A percentile compares a stretch with the other conserved stretches of the same genome.
Conservation (phyloP, 2,329 filamentous ascomycete genomes). For the Microsporum canis region DNA sequence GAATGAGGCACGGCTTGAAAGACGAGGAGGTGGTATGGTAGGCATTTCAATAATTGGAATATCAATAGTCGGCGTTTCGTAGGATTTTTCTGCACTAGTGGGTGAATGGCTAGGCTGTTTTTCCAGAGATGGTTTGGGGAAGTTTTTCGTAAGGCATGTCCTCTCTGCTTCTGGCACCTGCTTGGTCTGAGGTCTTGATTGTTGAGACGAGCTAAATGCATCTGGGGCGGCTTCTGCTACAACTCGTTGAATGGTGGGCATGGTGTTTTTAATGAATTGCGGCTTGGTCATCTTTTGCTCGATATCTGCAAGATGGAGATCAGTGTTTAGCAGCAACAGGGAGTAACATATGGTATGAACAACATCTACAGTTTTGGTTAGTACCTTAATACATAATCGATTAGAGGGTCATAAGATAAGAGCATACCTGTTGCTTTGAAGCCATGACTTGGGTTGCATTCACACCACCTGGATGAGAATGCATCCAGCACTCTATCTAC, state of each 20-base stretch:
- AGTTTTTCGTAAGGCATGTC: conserved; percentile 11
- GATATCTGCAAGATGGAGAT: conserved; percentile 89
- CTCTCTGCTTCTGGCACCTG: neutral
- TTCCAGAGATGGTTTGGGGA: conserved; percentile 6
- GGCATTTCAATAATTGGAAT: conserved; percentile 19
- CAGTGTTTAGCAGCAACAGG: conserved; percentile 86
- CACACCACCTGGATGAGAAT: conserved; percentile 82
- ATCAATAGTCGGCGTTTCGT: conserved; percentile 14
- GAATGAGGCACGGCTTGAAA: conserved; percentile 26
- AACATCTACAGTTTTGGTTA: conserved; percentile 52
- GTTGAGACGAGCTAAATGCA: conserved; percentile 48
- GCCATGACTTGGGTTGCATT: conserved; percentile 83
- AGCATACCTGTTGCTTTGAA: conserved; percentile 73
- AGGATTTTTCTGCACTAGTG: conserved; percentile 3
- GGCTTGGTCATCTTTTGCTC: conserved; percentile 90
- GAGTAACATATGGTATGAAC: conserved; percentile 98
- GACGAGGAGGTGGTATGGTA: conserved; percentile 19
- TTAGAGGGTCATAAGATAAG: neutral
- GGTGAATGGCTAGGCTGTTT: conserved; percentile 7
- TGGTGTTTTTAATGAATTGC: conserved; percentile 93
- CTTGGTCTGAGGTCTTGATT: neutral
- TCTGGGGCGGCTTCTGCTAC: conserved; percentile 61
- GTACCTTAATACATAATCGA: neutral
- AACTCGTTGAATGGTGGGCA: conserved; percentile 73
- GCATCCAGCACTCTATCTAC: conserved; percentile 87